A percentile compares a stretch with the other conserved stretches of the same genome.
These are phyloP conservation scores for Diaporthe citrichinensis DNA, from an alignment of 2,329 filamentous ascomycete genomes.

Conservation along the genomic window DNA sequence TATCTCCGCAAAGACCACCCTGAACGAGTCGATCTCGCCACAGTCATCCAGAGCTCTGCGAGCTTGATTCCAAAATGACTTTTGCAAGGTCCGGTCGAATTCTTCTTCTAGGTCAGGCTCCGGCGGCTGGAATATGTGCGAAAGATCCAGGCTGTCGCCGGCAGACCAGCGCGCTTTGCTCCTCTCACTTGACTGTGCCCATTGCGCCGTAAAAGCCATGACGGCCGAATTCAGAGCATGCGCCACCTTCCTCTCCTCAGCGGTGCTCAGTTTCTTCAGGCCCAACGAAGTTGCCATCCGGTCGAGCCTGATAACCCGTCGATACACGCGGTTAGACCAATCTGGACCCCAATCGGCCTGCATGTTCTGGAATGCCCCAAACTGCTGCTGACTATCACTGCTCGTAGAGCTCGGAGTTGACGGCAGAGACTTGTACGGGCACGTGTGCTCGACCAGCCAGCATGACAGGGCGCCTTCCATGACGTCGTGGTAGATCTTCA, in stretches of 20 bases:
- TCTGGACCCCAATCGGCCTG: constrained; percentile 53
- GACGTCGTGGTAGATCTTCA: constrained; percentile 68
- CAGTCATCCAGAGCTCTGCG: constrained; percentile 53
- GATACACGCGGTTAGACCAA: constrained; percentile 65
- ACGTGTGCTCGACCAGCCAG: constrained; percentile 68
- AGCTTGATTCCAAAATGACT: constrained; percentile 56
- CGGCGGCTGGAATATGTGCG: background rate
- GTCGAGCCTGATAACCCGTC: constrained; percentile 63
- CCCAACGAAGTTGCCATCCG: constrained; percentile 56
- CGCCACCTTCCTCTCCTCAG: constrained; percentile 59
- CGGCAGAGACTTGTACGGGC: constrained; percentile 57
- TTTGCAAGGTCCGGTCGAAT: constrained; percentile 56
- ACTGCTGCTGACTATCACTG: constrained; percentile 27
- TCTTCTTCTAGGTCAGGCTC: constrained; percentile 47
- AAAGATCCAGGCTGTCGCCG: background rate
- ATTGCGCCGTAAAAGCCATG: constrained; percentile 68
- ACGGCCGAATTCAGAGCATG: constrained; percentile 63
- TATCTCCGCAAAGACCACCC: constrained; percentile 55
- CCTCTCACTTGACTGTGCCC: constrained; percentile 57
- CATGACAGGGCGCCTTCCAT: constrained; percentile 67
- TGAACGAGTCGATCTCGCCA: constrained; percentile 53
- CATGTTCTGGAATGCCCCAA: constrained; percentile 32
- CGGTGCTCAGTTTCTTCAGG: constrained; percentile 55
- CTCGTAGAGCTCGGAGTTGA: constrained; percentile 8
- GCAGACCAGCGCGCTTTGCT: constrained; percentile 40